Base-by-base conservation (phyloP, 345 rosid genomes). In the Gossypium longicalyx region DNA sequence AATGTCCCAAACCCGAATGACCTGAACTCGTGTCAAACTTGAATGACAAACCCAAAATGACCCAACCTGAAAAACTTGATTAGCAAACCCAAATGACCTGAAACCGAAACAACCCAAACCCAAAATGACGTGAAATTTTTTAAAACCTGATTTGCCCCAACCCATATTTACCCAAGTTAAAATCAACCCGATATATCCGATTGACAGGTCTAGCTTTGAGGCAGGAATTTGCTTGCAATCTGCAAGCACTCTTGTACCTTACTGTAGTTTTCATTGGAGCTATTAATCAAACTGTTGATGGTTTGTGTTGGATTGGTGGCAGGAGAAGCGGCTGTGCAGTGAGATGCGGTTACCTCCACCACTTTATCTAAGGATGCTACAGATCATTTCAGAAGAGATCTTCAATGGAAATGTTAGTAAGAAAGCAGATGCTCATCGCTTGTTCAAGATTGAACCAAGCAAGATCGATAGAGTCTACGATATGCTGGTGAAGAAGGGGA, bases 401-500 rank as follows among this genome's bases (percentile, higher is more conserved):
- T 90, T 95, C 80, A 85, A 80, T 43, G 97, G 98, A 61, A 93
- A 84, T 56, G 77, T 95, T 25, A 79, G 83, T 1, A 91, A 87
- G 85, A 95, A 91, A 80, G 76, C 90, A 0, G 99, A 95, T 78
- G 98, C 94, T 44, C 84, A 90, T 83, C 81, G 79, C 56, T 71
- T 94, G 70, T 94, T 94, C 90, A 87, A 84, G 91, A 81, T 91
- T 10, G 99, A 95, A 43, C 77, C 94, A 16, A 83, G 79, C 86
- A 95, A 88, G 85, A 84, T 89, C 44, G 99, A 95, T 53, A 77
- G 92, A 54, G 97, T 95, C 20, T 93, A 93, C 73, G 97, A 95
- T 65, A 89, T 93, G 88, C 94, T 95, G 51, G 97, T 93, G 81
- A 90, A 87, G 80, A 95, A 95, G 81, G 99, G 98, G 52, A 86